These are phyloP conservation scores for Dactylellina drechsleri DNA, from an alignment of 2,329 filamentous ascomycete genomes.

Conservation along the genomic window DNA sequence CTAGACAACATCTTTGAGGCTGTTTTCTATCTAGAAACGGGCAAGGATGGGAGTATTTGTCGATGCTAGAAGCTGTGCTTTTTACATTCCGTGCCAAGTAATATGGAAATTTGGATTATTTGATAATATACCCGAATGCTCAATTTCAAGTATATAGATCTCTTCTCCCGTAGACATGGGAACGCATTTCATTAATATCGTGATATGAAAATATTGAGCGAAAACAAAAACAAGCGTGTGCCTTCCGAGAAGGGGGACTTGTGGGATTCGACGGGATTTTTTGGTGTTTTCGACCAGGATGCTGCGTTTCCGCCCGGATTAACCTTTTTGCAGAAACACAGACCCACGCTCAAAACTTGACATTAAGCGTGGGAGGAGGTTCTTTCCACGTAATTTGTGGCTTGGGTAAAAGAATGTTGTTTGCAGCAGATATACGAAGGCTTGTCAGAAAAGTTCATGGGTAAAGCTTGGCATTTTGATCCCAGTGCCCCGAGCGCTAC, in stretches of 20 bases:
- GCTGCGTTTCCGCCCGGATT: conserved; percentile 14
- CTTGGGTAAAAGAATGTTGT: not conserved
- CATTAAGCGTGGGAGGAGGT: no score
- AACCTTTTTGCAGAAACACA: conserved; percentile 5
- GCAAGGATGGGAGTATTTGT: no score
- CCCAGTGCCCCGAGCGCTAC: no score
- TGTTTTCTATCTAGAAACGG: no score
- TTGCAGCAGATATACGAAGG: not conserved
- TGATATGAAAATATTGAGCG: not conserved
- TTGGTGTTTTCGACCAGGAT: not conserved
- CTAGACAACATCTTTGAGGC: no score
- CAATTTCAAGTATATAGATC: not conserved
- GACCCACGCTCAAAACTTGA: no score
- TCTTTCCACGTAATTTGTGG: not conserved
- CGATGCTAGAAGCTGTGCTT: no score
- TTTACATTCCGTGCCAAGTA: conserved; percentile 6
- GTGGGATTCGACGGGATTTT: no score
- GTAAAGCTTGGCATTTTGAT: no score
- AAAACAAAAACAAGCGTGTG: not conserved
- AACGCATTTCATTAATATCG: not conserved
- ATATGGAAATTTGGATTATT: not conserved
- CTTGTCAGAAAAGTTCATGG: no score
- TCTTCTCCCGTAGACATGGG: conserved; percentile 5
- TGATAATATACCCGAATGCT: not conserved
- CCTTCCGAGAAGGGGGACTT: not conserved